A percentile compares a stretch with the other conserved stretches of the same genome.
These are phyloP conservation scores for Limnanthes douglasii DNA, from an alignment of 345 rosid species.

Conservation along the genomic window DNA sequence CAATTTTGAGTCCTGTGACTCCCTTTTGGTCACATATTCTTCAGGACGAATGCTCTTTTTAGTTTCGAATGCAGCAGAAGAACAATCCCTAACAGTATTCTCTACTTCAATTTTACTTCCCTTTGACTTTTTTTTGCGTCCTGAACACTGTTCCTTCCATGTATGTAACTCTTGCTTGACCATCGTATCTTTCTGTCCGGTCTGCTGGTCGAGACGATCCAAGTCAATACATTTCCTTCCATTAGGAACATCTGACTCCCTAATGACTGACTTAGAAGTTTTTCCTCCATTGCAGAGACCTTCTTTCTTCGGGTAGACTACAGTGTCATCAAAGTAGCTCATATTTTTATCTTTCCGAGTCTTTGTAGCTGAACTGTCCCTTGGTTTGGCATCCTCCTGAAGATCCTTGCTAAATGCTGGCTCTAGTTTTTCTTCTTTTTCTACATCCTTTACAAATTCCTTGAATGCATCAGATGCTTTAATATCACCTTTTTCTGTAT, in stretches of 20 bases:
- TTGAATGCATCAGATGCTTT: conserved; percentile 16
- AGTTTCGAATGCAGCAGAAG: conserved; percentile 20
- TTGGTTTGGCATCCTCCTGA: conserved; percentile 17
- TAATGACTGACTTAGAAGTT: conserved; percentile 9
- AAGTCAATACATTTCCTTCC: conserved; percentile 16
- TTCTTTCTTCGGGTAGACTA: conserved; percentile 16
- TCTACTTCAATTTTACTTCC: conserved; percentile 20
- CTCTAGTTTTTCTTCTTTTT: conserved; percentile 11
- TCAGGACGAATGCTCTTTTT: conserved; percentile 18
- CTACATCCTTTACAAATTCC: conserved; percentile 15
- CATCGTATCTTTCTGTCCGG: conserved; percentile 12
- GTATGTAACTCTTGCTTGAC: conserved; percentile 20
- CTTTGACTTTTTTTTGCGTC: too few species aligned
- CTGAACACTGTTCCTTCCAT: conserved; percentile 23
- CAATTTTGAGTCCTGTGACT: conserved; percentile 14
- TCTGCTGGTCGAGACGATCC: conserved; percentile 18
- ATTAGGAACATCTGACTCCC: conserved; percentile 14
- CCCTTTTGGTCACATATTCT: conserved; percentile 16
- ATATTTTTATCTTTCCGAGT: conserved; percentile 24
- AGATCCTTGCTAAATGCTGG: conserved; percentile 13
- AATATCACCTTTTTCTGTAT: conserved; percentile 16
- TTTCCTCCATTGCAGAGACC: conserved; percentile 19
- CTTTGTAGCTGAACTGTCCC: conserved; percentile 16
- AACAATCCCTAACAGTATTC: conserved; percentile 17
- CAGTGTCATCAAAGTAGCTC: conserved; percentile 14